Evolutionary conservation across 306 rosid species (phyloP).

Genomic region (Pyrus communis): DNA sequence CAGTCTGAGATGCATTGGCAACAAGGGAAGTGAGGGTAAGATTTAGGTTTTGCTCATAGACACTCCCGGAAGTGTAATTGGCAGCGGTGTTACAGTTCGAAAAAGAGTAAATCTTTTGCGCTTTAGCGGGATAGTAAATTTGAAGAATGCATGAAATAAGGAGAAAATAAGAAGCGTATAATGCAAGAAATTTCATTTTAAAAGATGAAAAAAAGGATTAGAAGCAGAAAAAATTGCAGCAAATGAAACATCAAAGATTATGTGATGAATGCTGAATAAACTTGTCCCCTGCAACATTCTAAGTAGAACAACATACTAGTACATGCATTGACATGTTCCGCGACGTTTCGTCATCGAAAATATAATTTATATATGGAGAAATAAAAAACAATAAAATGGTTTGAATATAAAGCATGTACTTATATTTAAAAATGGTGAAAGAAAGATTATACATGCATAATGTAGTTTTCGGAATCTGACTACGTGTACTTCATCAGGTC

Average conservation of each 20-base stretch:
- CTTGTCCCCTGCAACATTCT: too few species aligned
- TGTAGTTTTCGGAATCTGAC: not conserved
- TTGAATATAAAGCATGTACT: not conserved
- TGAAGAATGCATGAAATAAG: slow-evolving; percentile 17
- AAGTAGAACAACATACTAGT: too few species aligned
- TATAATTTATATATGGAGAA: not conserved
- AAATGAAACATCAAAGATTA: not conserved
- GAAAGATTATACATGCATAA: not conserved
- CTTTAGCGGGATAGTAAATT: slow-evolving; percentile 7
- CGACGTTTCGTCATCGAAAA: not conserved
- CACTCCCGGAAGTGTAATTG: slow-evolving; percentile 23
- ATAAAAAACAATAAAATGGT: not conserved
- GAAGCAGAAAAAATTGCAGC: not conserved
- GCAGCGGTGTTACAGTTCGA: not conserved
- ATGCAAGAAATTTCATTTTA: slow-evolving; percentile 3
- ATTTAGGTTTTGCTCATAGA: slow-evolving; percentile 20
- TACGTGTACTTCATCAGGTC: not conserved
- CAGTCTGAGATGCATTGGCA: slow-evolving; percentile 10
- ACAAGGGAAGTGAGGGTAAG: slow-evolving; percentile 13
- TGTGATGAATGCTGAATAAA: not conserved
- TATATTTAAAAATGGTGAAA: not conserved
- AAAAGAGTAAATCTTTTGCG: not conserved
- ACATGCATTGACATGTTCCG: not conserved
- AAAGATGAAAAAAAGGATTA: not conserved
- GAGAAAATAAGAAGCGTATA: slow-evolving; percentile 8